Evolutionary conservation across 2,329 filamentous ascomycete genomes (phyloP), one percentile per base, ranked within the genome.

Genomic region (Curvularia sp.): DNA sequence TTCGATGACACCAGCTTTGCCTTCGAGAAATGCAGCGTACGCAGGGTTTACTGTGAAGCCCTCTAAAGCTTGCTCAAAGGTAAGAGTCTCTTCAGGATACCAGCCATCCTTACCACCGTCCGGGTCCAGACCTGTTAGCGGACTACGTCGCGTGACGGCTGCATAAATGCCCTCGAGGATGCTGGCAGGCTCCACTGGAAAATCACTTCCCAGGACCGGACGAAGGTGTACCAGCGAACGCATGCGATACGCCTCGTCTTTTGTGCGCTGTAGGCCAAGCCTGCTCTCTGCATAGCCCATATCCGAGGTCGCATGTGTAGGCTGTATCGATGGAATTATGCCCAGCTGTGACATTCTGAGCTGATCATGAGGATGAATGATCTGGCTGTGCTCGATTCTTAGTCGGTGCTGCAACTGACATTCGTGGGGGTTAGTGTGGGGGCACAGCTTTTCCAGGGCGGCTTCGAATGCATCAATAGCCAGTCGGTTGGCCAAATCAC

Each of bases 261-360:
- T 69, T 0, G 85, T 84, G 21, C 89, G 83, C 23, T 81, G 74
- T 9, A 70, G 66, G 0, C 88, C 89, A 0, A 91, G 83, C 6
- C 88, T 82, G 38, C 74, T 75, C 60, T 85, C 81, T 8, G 87
- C 89, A 66, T 90, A 90, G 4, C 82, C 81, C 86, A 89, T 89
- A 73, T 91, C 89, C 7, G 86, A 88, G 3, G 88, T 91, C 21
- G 89, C 88, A 68, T 91, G 88, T 0, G 89, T 90, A 4, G 88
- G 89, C 68, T 91, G 89, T 53, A 91, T 86, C 2, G 86, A 89
- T 0, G 88, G 87, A 51, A 90, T 82, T 66, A 91, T 85, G 6
- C 85, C 86, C 4, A 89, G 74, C 4, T 79, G 76, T 51, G 78
- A 79, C 67, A 91, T 85, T 28, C 87, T 82, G 1, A 65, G 75